Conservation (phyloP, 306 rosid species). For the Psophocarpus tetragonolobus region DNA sequence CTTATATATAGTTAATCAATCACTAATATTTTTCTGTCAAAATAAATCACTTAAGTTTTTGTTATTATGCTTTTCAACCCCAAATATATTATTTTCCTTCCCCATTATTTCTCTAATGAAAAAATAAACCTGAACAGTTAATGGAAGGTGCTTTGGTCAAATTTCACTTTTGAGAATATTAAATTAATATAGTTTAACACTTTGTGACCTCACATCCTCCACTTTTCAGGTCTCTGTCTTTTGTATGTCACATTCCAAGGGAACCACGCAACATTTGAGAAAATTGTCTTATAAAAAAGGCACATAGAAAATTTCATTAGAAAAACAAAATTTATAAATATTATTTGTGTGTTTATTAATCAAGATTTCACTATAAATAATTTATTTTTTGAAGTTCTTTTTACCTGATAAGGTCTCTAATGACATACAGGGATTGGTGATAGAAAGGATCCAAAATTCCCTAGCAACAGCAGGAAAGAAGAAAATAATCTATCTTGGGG, state of each 20-base stretch:
- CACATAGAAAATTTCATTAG: neutral
- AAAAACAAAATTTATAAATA: neutral
- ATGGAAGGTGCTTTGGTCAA: conserved; percentile 4
- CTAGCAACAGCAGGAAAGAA: conserved; percentile 41
- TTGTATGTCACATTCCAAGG: neutral
- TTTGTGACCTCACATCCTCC: neutral
- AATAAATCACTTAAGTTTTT: neutral
- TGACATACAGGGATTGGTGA: conserved; percentile 48
- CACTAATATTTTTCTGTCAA: too few species aligned
- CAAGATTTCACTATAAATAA: neutral
- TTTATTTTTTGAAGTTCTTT: neutral
- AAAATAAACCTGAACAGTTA: neutral
- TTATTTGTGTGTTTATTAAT: neutral
- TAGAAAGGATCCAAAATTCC: conserved; percentile 51
- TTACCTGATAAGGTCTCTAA: neutral
- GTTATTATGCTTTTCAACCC: neutral
- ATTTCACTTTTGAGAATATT: neutral
- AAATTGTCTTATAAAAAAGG: neutral
- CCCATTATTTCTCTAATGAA: neutral
- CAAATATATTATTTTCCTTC: neutral
- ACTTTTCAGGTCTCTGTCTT: neutral
- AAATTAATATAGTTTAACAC: neutral
- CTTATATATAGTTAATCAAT: neutral
- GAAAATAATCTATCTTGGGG: conserved; percentile 59
- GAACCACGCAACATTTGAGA: neutral